Base-by-base conservation (phyloP, 108 stramenopile genomes). In the Poteriospumella lacustris region DNA sequence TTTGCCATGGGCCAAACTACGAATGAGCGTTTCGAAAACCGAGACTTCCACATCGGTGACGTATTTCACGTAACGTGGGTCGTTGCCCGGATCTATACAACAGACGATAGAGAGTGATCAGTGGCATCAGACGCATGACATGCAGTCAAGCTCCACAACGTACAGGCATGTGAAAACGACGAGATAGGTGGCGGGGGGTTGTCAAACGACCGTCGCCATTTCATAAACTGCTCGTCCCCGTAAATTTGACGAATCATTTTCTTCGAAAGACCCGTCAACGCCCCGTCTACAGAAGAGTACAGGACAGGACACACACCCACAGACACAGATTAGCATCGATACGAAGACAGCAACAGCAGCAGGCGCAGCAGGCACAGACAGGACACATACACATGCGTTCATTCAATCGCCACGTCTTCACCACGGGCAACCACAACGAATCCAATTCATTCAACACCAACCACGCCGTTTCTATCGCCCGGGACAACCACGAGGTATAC, bases 121-220 rank as follows among this genome's bases (percentile, higher is more conserved):
- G 9, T 34, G 28, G 24, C 15, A 56, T 19, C 24, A 56, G 15
- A 19, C 24, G 15, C 52, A 56, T 56, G 52, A 56, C 15, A n/a
- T n/a, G n/a, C n/a, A n/a, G n/a, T n/a, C n/a, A n/a, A n/a, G n/a
- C n/a, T n/a, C n/a, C n/a, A n/a, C 31, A 5, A 24, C 60, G 28
- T 64, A 64, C 60, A 91, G 68, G 87, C 69, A 5, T 80, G 81
- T n/a, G 86, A 87, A 76, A 92, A 94, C 0, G 88, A 67, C 43
- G 87, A 88, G 29, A 91, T 89, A 9, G 85, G 82, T n/a, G 95
- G 95, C 0, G 95, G 95, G 24, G 86, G 78, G 34, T 89, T 87
- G 31, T 87, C 82, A 78, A 87, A 97, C 5, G 92, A 92, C 19
- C 96, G 81, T 47, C 96, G 78, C 96, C 96, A 97, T 52, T 86